Evolutionary conservation across 495 filamentous ascomycete genomes (phyloP), one percentile per base, ranked within the genome.

Genomic region (Neurospora discreta): DNA sequence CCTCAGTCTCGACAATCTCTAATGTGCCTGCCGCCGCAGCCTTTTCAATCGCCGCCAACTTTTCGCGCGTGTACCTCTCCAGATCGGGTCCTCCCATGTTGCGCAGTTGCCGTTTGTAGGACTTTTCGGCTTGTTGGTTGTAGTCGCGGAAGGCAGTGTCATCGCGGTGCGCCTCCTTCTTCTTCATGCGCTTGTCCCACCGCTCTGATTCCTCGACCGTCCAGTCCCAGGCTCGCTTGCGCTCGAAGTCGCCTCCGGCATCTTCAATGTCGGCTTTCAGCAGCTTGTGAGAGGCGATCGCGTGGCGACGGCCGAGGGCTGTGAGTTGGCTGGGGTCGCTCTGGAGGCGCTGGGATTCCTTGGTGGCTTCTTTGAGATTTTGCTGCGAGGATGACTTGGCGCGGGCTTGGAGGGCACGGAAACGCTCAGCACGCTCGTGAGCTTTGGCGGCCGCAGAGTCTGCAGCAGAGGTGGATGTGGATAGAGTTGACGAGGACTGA

Each of bases 211-310:
- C 95, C 36, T 98, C 95, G 18, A 94, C 83, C 0, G 95, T 98
- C 94, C 95, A 98, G 81, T 98, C 96, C 95, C 95, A 98, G 1
- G 95, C 94, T 39, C 96, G 90, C 83, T 98, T 98, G 71, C 95
- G 91, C 82, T 99, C 96, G 77, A 98, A 99, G 80, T 98, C 94
- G 73, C 92, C 93, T 13, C 95, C 94, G 0, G 85, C 84, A 15
- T 92, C 93, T 78, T 92, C 92, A 2, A 91, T 89, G 74, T 97
- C 94, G 16, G 94, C 93, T 82, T 97, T 97, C 40, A 97, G 87
- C 6, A 99, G 90, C 73, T 98, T 98, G 80, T 97, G 93, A 33
- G 91, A 91, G 16, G 94, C 94, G 71, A 94, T 89, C 39, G 92
- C 94, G 75, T 91, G 90, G 76, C 93, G 93, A 70, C 93, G 91